Base-by-base conservation (phyloP, 129 eudicot genomes). In the Flaveria robusta region DNA sequence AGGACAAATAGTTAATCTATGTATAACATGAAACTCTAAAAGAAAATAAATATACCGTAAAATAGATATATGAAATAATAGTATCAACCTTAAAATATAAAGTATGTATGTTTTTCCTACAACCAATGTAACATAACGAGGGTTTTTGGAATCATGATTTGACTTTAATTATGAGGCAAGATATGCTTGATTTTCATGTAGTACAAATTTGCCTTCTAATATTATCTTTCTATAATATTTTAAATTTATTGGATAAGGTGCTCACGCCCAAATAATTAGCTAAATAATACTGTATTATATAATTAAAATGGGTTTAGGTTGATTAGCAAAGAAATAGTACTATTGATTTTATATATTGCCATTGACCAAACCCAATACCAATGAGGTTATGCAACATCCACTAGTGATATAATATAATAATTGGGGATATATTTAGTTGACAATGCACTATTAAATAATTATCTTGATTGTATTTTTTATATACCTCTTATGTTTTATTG, bases 211-310 rank as follows among this genome's bases (percentile, higher is more conserved):
- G 49, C 66, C 82, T 70, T 37, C 41, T 63, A 50, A 7, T 26
- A 3, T 70, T 46, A 23, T 63, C 16, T n/a, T 34, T 9, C 20
- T 47, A 26, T 59, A 24, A 2, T 11, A 34, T 12, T 20, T 42
- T 18, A 26, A 59, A 10, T 77, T 43, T 70, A 24, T 78, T 31
- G 65, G 77, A 78, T 79, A 71, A 71, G 82, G 72, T 71, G 77
- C 37, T 11, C 66, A 62, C 27, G 10, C 14, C n/a, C 0, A 12
- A 58, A 58, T 70, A 3, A 58, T 56, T 59, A 59, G 54, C 37
- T 43, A n/a, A 78, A 37, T 70, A 58, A 13, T 26, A 55, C 9
- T 64, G 62, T 49, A 34, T 29, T 34, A 27, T 65, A 19, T 65
- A 31, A 76, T 45, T 65, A 66, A 18, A 12, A 11, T 29, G 54